Base-by-base conservation (phyloP, 345 rosid genomes). In the Ailanthus altissimus region DNA sequence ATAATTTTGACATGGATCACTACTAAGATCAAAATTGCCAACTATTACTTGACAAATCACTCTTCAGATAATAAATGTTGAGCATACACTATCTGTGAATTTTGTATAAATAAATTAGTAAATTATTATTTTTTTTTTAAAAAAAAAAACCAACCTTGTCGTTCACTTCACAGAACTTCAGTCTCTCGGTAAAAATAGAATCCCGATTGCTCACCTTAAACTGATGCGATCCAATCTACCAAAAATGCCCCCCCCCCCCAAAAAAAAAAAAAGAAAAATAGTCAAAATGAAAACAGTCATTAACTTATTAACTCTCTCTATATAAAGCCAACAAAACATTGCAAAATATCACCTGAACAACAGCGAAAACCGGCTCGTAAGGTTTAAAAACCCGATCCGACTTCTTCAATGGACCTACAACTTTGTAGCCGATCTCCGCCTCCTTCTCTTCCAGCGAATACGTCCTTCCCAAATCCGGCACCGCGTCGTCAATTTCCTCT, bases 151-250 rank as follows among this genome's bases (percentile, higher is more conserved):
- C 59, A 51, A 93, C 99, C 94, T 94, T 92, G 79, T 92, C 97
- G 79, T 97, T 91, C 28, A 97, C 92, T 66, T 97, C 92, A 73
- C 99, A 97, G 86, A 89, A 92, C 80, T 94, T 97, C 89, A 92
- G 86, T 77, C 84, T 91, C 87, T 94, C 97, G 0, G 90, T 82
- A 86, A 86, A 94, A 73, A 97, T 85, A 66, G 89, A 88, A 85
- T 97, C 98, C 18, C 93, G 89, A 54, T 92, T 94, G 90, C 98
- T 91, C 77, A 97, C 96, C 87, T 94, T 97, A 59, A 97, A 94
- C 86, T 97, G 99, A 74, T 94, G 94, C 5, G 96, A 97, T 15
- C 97, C 98, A 68, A 97, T 86, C 99, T 93, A 82, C 67, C 56
- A 9, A 74, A 72, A 21, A 65, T 7, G 75, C 14, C 54, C n/a